These are phyloP conservation scores for Tetradesmus obliquus DNA, from an alignment of 139 green algal species.

Conservation along the genomic window DNA sequence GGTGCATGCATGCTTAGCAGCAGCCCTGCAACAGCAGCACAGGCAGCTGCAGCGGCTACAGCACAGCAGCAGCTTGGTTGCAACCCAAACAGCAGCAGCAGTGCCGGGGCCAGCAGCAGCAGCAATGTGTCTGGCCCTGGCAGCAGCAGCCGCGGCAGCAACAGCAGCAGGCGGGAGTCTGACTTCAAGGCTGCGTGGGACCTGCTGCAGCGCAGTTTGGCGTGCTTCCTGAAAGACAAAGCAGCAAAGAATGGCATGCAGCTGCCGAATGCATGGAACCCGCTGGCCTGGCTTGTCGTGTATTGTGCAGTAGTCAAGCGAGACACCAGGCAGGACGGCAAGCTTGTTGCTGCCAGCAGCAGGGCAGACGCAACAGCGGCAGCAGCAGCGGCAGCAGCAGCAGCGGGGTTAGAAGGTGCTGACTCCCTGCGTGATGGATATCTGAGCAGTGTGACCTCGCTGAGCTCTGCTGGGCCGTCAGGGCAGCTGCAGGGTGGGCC, in stretches of 20 bases:
- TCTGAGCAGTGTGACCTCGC: background rate
- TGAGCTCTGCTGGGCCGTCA: background rate
- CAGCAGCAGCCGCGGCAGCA: constrained; percentile 31
- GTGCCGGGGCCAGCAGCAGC: constrained; percentile 9
- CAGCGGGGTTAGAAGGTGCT: background rate
- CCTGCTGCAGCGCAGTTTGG: constrained; percentile 60
- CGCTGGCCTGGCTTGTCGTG: constrained; percentile 64
- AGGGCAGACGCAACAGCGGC: constrained; percentile 15
- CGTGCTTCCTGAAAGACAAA: constrained; percentile 55
- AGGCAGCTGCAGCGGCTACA: background rate
- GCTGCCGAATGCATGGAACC: constrained; percentile 59
- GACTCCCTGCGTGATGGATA: background rate
- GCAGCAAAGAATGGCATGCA: constrained; percentile 48
- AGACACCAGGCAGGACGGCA: constrained; percentile 40
- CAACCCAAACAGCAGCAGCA: background rate
- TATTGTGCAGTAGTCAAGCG: constrained; percentile 57
- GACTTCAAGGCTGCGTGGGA: constrained; percentile 59
- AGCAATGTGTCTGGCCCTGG: background rate
- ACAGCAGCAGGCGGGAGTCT: constrained; percentile 27
- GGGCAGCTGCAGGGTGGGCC: background rate
- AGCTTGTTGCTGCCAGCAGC: constrained; percentile 53
- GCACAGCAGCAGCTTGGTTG: background rate
- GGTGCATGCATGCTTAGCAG: background rate
- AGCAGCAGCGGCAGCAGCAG: constrained; percentile 1
- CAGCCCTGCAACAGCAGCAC: background rate